Evolutionary conservation across 768 basidiomycete genomes (phyloP).

Genomic region (Vishniacozyma victoriae): DNA sequence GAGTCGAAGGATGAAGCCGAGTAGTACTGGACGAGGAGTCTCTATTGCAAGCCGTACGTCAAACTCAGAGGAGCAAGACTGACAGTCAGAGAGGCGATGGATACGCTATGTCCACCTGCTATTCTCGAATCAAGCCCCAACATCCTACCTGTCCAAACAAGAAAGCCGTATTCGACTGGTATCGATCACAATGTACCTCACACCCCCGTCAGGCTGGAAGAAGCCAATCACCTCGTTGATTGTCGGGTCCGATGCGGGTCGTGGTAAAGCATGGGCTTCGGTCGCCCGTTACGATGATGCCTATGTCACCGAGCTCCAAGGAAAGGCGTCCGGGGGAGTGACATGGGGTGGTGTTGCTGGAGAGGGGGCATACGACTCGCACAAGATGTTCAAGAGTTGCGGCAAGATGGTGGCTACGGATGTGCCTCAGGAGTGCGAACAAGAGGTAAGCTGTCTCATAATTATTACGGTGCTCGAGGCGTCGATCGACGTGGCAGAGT

Average conservation of each 20-base stretch:
- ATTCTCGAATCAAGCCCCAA: constrained; percentile 27
- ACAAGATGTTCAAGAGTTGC: constrained; percentile 74
- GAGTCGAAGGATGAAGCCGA: constrained; percentile 39
- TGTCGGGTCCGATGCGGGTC: constrained; percentile 13
- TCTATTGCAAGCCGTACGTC: constrained; percentile 39
- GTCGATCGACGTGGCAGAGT: too few species aligned
- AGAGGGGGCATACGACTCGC: constrained; percentile 61
- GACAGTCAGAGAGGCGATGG: constrained; percentile 29
- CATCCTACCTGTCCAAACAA: constrained; percentile 16
- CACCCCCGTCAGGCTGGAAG: constrained; percentile 32
- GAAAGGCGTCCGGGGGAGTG: constrained; percentile 40
- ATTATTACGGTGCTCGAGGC: constrained; percentile 9
- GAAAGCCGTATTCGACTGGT: constrained; percentile 24
- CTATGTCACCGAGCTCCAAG: constrained; percentile 60
- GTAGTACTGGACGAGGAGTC: constrained; percentile 32
- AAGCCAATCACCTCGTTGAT: constrained; percentile 39
- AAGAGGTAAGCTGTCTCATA: not conserved
- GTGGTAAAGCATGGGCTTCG: constrained; percentile 58
- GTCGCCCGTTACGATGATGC: constrained; percentile 73
- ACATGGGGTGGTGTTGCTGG: constrained; percentile 50
- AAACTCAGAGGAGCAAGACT: not conserved
- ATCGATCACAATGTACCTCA: constrained; percentile 34
- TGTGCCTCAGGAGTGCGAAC: constrained; percentile 35
- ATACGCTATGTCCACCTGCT: constrained; percentile 39
- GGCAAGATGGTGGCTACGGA: constrained; percentile 56